Base-by-base conservation (phyloP, 345 rosid genomes). In the Stellera chamaejasme region DNA sequence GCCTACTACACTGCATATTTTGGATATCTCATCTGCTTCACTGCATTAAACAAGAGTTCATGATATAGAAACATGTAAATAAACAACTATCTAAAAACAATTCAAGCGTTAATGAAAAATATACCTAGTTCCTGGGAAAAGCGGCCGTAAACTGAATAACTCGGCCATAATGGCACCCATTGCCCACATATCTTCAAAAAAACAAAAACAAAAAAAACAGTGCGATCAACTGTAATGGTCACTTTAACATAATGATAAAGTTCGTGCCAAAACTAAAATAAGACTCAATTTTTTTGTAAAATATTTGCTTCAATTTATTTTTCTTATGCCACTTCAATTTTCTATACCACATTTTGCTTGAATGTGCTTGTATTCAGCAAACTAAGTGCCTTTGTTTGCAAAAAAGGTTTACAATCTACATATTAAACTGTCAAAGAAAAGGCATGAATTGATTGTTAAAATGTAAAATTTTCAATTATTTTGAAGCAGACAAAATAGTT, bases 141-240 rank as follows among this genome's bases (percentile, higher is more conserved):
- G 93, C 45, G 98, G 98, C 52, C 80, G 82, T 11, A 92, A 82
- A 55, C 77, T 69, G 61, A 88, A 69, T 67, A 92, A 53, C 65
- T 92, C 98, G 19, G 98, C 94, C 86, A 92, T 81, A 28, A 92
- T 93, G 43, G 99, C 97, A 51, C 99, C 99, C 96, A 93, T 86
- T 4, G 96, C 96, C 97, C 97, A 93, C 91, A 93, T 84, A 72
- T 93, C 99, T 92, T 77, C 48, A 68, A 48, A 6, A 15, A 10
- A 28, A n/a, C n/a, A n/a, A n/a, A n/a, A n/a, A n/a, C n/a, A 5
- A 3, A 32, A 43, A 52, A 13, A 45, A 10, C 5, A 53, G 7
- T 26, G 27, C 16, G 50, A 59, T 48, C 13, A 52, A 2, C 23
- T 48, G 10, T 14, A 6, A 32, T 8, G 8, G 1, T 32, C 8